Percentiles rank a stretch among this genome's conserved stretches.
Conservation (phyloP, 2,329 filamentous ascomycete genomes). For the Trichoderma atrobrunneum region DNA sequence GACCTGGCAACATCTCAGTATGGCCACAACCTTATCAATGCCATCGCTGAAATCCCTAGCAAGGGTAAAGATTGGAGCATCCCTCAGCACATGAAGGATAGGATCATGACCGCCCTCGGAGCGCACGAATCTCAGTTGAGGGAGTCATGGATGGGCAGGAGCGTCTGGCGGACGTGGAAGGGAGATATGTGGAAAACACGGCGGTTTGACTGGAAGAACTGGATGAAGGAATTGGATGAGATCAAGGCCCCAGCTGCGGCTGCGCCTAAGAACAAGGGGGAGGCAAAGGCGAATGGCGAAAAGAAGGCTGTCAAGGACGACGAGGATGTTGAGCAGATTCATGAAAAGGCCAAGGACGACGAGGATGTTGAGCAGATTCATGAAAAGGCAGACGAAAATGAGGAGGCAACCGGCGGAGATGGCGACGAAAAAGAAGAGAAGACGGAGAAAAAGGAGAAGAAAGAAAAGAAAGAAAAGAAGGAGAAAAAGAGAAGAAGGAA, state of each 20-base stretch:
- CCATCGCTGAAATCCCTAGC: constrained; percentile 49
- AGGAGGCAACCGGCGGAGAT: not conserved
- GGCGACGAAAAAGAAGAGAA: not conserved
- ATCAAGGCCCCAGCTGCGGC: constrained; percentile 22
- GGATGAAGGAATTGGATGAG: constrained; percentile 50
- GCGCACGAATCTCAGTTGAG: constrained; percentile 49
- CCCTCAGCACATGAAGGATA: constrained; percentile 58
- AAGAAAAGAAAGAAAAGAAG: not conserved
- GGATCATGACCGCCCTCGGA: constrained; percentile 49
- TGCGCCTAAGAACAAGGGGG: constrained; percentile 16
- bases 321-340: not conserved
- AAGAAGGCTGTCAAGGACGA: not conserved
- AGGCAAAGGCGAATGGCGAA: not conserved
- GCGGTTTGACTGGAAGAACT: constrained; percentile 53
- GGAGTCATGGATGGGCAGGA: constrained; percentile 53
- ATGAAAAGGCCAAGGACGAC: not conserved
- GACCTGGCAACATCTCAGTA: constrained; percentile 49
- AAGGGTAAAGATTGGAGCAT: constrained; percentile 47
- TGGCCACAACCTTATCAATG: constrained; percentile 51
- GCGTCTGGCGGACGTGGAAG: constrained; percentile 57
- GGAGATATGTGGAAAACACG: constrained; percentile 56
- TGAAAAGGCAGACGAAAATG: not conserved
- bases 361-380: not conserved
- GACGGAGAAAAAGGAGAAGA: not conserved
- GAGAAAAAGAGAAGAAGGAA: not conserved